These are phyloP conservation scores for Avena insularis DNA, from an alignment of 176 grass and related monocot species.

Conservation along the genomic window DNA sequence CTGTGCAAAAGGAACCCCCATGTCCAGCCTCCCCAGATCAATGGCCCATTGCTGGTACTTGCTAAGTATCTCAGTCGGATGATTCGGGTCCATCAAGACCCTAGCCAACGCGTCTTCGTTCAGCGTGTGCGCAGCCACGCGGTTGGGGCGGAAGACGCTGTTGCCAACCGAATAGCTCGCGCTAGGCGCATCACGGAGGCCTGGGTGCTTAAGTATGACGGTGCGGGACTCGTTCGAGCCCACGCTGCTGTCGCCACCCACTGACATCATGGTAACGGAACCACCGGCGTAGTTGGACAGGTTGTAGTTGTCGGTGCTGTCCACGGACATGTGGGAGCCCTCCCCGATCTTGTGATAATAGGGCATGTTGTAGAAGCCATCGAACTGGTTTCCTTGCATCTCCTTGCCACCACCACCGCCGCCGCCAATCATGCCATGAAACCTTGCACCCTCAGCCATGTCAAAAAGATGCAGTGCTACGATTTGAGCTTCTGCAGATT, in stretches of 20 bases:
- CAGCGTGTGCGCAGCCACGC: slow-evolving; percentile 67
- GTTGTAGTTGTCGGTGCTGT: slow-evolving; percentile 70
- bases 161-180: slow-evolving; percentile 83
- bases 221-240: slow-evolving; percentile 87
- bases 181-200: slow-evolving; percentile 64
- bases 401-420: slow-evolving; percentile 35
- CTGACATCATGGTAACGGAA: slow-evolving; percentile 88
- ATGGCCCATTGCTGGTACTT: slow-evolving; percentile 91
- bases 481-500: slow-evolving; percentile 21
- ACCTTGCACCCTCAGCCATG: slow-evolving; percentile 64
- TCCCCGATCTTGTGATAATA: slow-evolving; percentile 85
- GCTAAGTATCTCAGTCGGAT: slow-evolving; percentile 81
- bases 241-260: slow-evolving; percentile 77
- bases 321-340: slow-evolving; percentile 93
- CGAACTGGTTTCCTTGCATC: slow-evolving; percentile 60
- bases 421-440: slow-evolving; percentile 61
- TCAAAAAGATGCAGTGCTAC: slow-evolving; percentile 21
- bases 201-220: slow-evolving; percentile 86
- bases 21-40: slow-evolving; percentile 87
- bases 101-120: slow-evolving; percentile 79
- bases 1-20: slow-evolving; percentile 88
- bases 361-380: slow-evolving; percentile 72
- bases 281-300: slow-evolving; percentile 60
- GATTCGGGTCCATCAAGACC: slow-evolving; percentile 77
- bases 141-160: slow-evolving; percentile 81